Base-by-base conservation (phyloP, 1,284 basidiomycete genomes). In the Amylostereum chailletii region DNA sequence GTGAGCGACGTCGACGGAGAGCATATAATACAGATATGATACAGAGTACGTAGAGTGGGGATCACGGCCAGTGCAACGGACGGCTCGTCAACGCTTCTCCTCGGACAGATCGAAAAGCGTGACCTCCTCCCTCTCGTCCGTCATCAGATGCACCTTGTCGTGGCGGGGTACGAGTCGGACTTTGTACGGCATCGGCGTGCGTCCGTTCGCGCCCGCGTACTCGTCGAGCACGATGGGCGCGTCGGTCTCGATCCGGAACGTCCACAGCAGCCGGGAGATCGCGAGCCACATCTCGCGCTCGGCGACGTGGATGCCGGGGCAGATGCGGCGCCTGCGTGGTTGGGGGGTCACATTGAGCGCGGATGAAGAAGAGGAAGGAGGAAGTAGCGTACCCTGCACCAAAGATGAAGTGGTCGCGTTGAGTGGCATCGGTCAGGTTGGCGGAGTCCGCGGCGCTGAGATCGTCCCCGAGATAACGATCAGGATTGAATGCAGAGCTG, bases 341-440 rank as follows among this genome's bases (percentile, higher is more conserved):
- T 19, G 34, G 6, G 38, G 43, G 36, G 33, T n/a, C 39, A 19
- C 36, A 43, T 40, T 26, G 39, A 37, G 29, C 45, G 38, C 27
- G 29, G 8, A 26, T 31, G 31, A 42, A 45, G 42, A 45, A 29
- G n/a, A 9, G 30, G 38, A 37, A 45, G 29, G 29, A n/a, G 4
- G 19, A 10, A 30, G 31, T 8, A 10, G 55, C 62, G 34, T 55
- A 67, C 62, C 65, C 62, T 2, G 60, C 66, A 39, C 69, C 69
- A 46, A 72, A 73, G 46, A 64, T 60, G 68, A 67, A 74, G 49
- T 75, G 71, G 51, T 75, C 72, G 33, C 72, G 62, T 48, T 70
- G 61, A 55, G 66, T 63, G 2, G 66, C 60, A 52, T 74, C 60
- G 1, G 65, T 46, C 36, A 71, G 59, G 33, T 71, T 71, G 3